These are phyloP conservation scores for Sarcomyxa edulis DNA, from an alignment of 768 basidiomycete species.

Conservation along the genomic window DNA sequence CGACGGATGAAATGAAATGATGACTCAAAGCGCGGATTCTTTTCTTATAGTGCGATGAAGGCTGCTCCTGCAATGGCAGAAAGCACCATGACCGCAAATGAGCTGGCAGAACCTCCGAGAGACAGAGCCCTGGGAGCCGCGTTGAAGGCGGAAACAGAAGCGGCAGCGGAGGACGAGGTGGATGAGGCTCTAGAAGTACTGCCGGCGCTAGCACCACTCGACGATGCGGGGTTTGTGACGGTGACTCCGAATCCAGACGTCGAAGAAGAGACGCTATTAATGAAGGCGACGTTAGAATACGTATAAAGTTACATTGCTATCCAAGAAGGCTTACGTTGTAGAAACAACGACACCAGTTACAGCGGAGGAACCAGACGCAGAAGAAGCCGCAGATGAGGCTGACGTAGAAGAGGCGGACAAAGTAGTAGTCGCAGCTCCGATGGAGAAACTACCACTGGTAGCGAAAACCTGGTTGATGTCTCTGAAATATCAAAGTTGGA, in stretches of 20 bases:
- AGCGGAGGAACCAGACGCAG: background rate
- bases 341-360: background rate
- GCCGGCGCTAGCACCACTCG: slow-evolving; percentile 12
- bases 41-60: slow-evolving; percentile 34
- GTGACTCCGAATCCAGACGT: slow-evolving; percentile 11
- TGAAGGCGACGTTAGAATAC: background rate
- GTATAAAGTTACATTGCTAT: background rate
- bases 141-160: slow-evolving; percentile 19
- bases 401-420: slow-evolving; percentile 11
- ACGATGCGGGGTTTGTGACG: slow-evolving; percentile 8
- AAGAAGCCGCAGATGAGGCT: slow-evolving; percentile 4
- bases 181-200: slow-evolving; percentile 2
- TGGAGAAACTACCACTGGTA: slow-evolving; percentile 32
- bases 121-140: slow-evolving; percentile 24
- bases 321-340: background rate
- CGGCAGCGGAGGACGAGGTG: slow-evolving; percentile 9
- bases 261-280: slow-evolving; percentile 1
- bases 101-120: slow-evolving; percentile 25
- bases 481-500: slow-evolving; percentile 12
- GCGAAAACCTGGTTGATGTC: slow-evolving; percentile 43
- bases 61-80: slow-evolving; percentile 46
- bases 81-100: slow-evolving; percentile 29
- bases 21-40: background rate
- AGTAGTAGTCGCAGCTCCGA: slow-evolving; percentile 19
- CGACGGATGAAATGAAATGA: background rate